Conservation (phyloP, 805 yeast genomes). For the Helenozyma rhizophorensis region DNA sequence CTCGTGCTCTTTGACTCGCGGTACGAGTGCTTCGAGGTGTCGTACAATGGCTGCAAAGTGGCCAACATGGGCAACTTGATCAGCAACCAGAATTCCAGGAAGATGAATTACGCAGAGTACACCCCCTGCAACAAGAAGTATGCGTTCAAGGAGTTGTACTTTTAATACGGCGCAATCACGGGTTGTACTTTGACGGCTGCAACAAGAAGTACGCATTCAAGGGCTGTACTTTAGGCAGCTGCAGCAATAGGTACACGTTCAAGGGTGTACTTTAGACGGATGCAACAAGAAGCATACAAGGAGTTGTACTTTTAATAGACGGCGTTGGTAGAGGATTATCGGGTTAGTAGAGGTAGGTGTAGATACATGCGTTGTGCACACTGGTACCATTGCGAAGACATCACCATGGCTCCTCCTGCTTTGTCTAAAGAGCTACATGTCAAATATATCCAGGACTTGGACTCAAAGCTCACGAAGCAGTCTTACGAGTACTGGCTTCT, state of each 20-base stretch:
- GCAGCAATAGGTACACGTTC: no score
- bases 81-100: constrained; percentile 32
- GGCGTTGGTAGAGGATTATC: no score
- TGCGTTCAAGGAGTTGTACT: constrained; percentile 36
- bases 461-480: constrained; percentile 32
- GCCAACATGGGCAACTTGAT: constrained; percentile 59
- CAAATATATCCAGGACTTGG: constrained; percentile 31
- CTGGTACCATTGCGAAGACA: neutral
- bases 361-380: no score
- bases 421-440: constrained; percentile 22
- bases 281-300: no score
- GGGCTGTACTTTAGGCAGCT: no score
- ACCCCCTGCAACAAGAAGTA: constrained; percentile 54
- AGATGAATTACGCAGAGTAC: constrained; percentile 68
- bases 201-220: no score
- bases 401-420: constrained; percentile 2
- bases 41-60: constrained; percentile 79
- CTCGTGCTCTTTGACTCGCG: constrained; percentile 64
- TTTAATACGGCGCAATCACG: no score
- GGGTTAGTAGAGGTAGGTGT: no score
- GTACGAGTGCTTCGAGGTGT: constrained; percentile 66
- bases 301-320: no score
- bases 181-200: no score
- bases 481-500: constrained; percentile 80
- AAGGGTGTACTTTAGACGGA: no score